phyloP scores from a whole-genome alignment of 805 yeast species.

The Teunomyces panamensis region DNA sequence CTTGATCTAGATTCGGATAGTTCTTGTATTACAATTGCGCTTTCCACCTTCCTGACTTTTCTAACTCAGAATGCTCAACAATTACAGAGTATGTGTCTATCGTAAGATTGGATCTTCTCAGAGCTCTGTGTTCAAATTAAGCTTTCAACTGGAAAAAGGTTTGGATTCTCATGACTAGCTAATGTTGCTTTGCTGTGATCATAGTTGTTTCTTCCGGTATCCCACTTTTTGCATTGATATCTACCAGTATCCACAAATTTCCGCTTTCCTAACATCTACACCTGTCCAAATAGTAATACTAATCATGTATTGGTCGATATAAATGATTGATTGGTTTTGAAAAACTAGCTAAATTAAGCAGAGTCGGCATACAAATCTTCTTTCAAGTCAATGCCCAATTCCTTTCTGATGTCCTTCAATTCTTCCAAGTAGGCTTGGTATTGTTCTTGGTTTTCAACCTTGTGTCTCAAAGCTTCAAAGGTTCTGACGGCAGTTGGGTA shows the following conservation, averaged over 20 bases:
- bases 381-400: slow-evolving; percentile 88
- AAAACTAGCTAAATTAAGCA: slow-evolving; percentile 14
- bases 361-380: slow-evolving; percentile 67
- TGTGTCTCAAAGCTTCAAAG: slow-evolving; percentile 93
- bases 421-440: slow-evolving; percentile 95
- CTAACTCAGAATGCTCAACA: background rate
- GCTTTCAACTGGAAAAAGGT: too few relatives aligned
- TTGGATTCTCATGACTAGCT: background rate
- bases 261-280: too few relatives aligned
- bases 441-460: slow-evolving; percentile 92
- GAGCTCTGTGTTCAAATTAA: too few relatives aligned
- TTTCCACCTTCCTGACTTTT: background rate
- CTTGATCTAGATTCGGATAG: too few relatives aligned
- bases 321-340: background rate
- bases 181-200: background rate
- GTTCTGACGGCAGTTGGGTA: slow-evolving; percentile 98
- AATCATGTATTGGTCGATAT: background rate
- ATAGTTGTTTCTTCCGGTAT: background rate
- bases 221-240: background rate
- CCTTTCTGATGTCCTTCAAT: slow-evolving; percentile 85
- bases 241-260: too few relatives aligned
- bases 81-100: too few relatives aligned
- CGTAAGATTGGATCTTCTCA: too few relatives aligned
- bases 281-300: background rate
- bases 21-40: too few relatives aligned